phyloP scores from a whole-genome alignment of 139 green algal genomes.

The Haematococcus lacustris region DNA sequence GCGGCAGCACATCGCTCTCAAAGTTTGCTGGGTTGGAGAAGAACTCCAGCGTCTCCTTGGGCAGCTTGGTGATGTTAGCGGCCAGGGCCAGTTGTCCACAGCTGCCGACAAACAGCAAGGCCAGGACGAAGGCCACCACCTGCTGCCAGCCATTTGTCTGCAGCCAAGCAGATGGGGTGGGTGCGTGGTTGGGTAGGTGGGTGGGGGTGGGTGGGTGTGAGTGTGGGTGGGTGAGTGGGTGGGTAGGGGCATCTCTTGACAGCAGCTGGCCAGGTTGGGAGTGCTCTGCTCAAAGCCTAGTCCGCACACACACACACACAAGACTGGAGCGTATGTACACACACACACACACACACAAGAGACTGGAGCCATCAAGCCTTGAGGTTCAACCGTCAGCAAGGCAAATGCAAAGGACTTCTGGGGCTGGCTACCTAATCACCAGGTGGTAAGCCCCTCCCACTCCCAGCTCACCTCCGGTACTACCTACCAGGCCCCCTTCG shows the following conservation, averaged over 20 bases:
- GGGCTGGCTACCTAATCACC: too few species aligned
- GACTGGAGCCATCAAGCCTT: neutral
- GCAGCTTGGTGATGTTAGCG: conserved; percentile 69
- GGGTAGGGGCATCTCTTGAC: neutral
- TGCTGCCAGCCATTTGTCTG: conserved; percentile 57
- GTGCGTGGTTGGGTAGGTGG: too few species aligned
- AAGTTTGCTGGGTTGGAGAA: conserved; percentile 65
- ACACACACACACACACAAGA: neutral
- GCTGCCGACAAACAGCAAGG: conserved; percentile 61
- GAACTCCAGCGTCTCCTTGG: conserved; percentile 75
- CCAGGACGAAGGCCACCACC: conserved; percentile 49
- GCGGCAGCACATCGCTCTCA: conserved; percentile 49
- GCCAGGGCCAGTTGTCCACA: conserved; percentile 64
- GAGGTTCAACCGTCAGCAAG: neutral
- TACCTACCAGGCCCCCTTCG: too few species aligned
- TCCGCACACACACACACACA: too few species aligned
- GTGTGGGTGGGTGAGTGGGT: neutral
- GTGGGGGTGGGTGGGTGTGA: neutral
- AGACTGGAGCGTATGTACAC: neutral
- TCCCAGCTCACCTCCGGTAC: too few species aligned
- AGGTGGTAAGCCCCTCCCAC: too few species aligned
- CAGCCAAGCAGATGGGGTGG: neutral
- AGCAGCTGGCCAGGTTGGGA: neutral
- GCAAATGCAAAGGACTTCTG: too few species aligned
- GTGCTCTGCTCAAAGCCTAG: too few species aligned